Evolutionary conservation across 768 basidiomycete genomes (phyloP).

Genomic region (Krasilnikovozyma curviuscula): DNA sequence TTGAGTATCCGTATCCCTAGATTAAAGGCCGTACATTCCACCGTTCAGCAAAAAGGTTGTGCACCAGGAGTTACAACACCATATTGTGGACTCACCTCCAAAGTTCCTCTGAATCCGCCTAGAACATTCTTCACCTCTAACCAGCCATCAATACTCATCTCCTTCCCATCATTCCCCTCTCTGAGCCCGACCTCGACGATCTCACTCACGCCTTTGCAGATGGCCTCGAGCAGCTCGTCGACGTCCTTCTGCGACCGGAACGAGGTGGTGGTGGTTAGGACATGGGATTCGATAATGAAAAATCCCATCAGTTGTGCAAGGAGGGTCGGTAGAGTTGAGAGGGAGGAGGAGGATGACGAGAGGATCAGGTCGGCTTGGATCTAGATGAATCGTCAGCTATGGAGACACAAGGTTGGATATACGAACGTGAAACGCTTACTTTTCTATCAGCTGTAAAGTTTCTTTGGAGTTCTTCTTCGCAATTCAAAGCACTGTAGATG

Average conservation of each 20-base stretch:
- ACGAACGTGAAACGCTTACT: slow-evolving; percentile 28
- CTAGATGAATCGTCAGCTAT: slow-evolving; percentile 28
- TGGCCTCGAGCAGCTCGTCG: slow-evolving; percentile 83
- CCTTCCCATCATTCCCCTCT: slow-evolving; percentile 50
- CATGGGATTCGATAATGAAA: slow-evolving; percentile 88
- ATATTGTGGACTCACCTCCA: slow-evolving; percentile 54
- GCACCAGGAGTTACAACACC: too few species aligned
- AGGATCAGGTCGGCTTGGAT: slow-evolving; percentile 94
- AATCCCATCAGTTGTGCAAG: slow-evolving; percentile 91
- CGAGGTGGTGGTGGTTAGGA: slow-evolving; percentile 38
- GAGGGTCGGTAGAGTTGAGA: slow-evolving; percentile 44
- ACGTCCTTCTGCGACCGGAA: slow-evolving; percentile 84
- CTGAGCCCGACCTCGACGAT: slow-evolving; percentile 54
- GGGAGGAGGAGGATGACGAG: slow-evolving; percentile 23
- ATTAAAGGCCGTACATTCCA: too few species aligned
- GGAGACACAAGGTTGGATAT: neutral
- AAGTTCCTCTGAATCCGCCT: slow-evolving; percentile 78
- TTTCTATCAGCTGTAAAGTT: slow-evolving; percentile 97
- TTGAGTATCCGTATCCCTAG: slow-evolving; percentile 72
- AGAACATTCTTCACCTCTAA: slow-evolving; percentile 63
- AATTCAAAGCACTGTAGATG: slow-evolving; percentile 78
- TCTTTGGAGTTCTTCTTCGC: slow-evolving; percentile 68
- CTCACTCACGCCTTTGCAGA: slow-evolving; percentile 51
- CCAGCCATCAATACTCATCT: slow-evolving; percentile 62
- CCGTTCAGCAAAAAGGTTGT: too few species aligned